Evolutionary conservation across 176 grass and related monocot genomes (phyloP), one percentile per base, ranked within the genome.

Genomic region (Lolium rigidum): DNA sequence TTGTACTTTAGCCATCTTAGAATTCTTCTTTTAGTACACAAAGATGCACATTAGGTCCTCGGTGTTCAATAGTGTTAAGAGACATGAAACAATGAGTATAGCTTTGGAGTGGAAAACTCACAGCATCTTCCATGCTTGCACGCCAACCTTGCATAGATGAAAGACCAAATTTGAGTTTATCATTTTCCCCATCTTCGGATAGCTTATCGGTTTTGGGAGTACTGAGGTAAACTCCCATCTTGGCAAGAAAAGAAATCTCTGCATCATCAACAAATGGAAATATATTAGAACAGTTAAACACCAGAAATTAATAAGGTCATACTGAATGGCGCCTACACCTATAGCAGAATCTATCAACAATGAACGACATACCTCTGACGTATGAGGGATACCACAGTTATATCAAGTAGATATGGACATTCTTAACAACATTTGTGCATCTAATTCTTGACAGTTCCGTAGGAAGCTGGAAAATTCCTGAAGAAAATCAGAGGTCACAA

Each of bases 141-240:
- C 93, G 96, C 96, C 96, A 98, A 76, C 93, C 93, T 94, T 98
- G 96, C 96, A 98, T 98, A 70, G 90, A 95, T 38, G 96, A 98
- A 86, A 98, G 86, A 62, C 96, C 96, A 88, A 95, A 95, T 47
- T 71, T 91, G 65, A 98, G 70, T 77, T 70, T 84, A 51, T 89
- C 86, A 70, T 92, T 98, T 85, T 90, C 91, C 66, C 93, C 91
- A 0, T 94, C 87, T 28, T 95, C 96, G 43, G 96, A 95, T 79
- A 92, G 28, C 35, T 95, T 98, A 56, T 98, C 93, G 0, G 93
- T 98, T 84, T 94, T 98, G 62, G 96, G 96, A 66, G 90, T 92
- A 47, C 93, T 98, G 70, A 98, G 91, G 87, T 98, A 98, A 85
- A 95, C 76, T 84, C 96, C 96, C 96, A 98, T 98, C 65, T 87